Evolutionary conservation across 306 rosid species (phyloP).

Genomic region (Bauhinia variegata): DNA sequence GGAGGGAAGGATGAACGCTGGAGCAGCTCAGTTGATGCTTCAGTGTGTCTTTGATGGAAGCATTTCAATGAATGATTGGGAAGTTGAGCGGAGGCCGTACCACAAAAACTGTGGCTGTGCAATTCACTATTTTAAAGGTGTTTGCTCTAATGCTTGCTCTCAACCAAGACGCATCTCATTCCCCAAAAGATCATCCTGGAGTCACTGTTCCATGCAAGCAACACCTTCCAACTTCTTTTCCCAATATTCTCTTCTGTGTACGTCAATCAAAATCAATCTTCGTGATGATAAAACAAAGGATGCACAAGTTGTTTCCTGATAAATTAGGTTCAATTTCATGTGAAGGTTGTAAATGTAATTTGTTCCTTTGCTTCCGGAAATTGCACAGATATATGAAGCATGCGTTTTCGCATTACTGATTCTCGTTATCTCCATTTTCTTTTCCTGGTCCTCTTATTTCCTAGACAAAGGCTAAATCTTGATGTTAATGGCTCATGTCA

Average conservation of each 20-base stretch:
- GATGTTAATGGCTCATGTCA: too few species aligned
- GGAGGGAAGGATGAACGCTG: not conserved
- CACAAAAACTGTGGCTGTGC: slow-evolving; percentile 58
- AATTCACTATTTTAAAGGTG: slow-evolving; percentile 31
- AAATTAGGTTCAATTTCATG: not conserved
- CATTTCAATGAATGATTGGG: slow-evolving; percentile 16
- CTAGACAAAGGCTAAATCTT: too few species aligned
- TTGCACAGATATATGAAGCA: not conserved
- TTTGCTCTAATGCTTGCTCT: not conserved
- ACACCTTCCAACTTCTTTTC: not conserved
- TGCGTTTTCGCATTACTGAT: too few species aligned
- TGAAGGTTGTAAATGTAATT: not conserved
- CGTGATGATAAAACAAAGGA: too few species aligned
- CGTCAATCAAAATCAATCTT: too few species aligned
- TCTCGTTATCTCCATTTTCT: too few species aligned
- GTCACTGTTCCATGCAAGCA: not conserved
- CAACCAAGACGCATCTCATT: too few species aligned
- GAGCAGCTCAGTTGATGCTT: not conserved
- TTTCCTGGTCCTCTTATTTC: too few species aligned
- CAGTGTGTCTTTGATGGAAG: slow-evolving; percentile 19
- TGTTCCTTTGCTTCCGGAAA: not conserved
- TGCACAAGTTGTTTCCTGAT: not conserved
- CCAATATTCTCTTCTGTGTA: slow-evolving; percentile 4
- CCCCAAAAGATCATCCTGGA: not conserved
- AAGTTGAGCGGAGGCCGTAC: slow-evolving; percentile 46